phyloP scores from a whole-genome alignment of 2,329 filamentous ascomycete genomes.

The Hypoxylon sp. region DNA sequence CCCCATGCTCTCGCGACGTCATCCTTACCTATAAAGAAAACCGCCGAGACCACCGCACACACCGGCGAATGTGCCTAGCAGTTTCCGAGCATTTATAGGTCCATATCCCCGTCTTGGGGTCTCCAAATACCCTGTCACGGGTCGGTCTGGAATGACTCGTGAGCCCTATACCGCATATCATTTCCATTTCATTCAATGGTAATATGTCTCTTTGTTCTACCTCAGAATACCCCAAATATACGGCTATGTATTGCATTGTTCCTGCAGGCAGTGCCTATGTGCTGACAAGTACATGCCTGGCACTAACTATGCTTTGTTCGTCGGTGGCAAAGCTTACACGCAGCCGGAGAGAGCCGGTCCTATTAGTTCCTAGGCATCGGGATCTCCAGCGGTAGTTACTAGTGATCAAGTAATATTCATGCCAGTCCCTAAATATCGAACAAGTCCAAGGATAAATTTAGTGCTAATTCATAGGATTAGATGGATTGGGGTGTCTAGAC shows the following conservation, averaged over 20 bases:
- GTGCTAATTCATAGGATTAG: background rate
- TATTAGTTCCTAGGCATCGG: slow-evolving; percentile 14
- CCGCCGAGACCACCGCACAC: slow-evolving; percentile 39
- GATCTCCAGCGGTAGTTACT: slow-evolving; percentile 2
- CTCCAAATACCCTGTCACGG: slow-evolving; percentile 21
- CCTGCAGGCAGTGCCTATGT: slow-evolving; percentile 1
- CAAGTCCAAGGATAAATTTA: slow-evolving; percentile 12
- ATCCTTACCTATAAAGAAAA: slow-evolving; percentile 35
- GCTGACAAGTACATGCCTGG: background rate
- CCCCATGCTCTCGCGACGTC: slow-evolving; percentile 39
- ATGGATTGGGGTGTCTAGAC: background rate
- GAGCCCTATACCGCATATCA: slow-evolving; percentile 21
- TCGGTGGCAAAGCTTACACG: slow-evolving; percentile 27
- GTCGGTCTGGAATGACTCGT: slow-evolving; percentile 32
- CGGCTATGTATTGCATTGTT: slow-evolving; percentile 17
- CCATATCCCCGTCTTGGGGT: slow-evolving; percentile 14
- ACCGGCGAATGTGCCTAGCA: slow-evolving; percentile 21
- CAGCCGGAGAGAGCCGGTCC: slow-evolving; percentile 9
- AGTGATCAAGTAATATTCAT: slow-evolving; percentile 13
- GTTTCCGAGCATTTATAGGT: slow-evolving; percentile 13
- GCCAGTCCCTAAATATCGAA: background rate
- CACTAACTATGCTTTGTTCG: background rate
- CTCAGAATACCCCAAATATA: slow-evolving; percentile 12
- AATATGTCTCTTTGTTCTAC: slow-evolving; percentile 18
- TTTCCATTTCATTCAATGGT: slow-evolving; percentile 17